These are phyloP conservation scores for Rubia peregrina DNA, from an alignment of 305 asterid genomes.

Conservation along the genomic window DNA sequence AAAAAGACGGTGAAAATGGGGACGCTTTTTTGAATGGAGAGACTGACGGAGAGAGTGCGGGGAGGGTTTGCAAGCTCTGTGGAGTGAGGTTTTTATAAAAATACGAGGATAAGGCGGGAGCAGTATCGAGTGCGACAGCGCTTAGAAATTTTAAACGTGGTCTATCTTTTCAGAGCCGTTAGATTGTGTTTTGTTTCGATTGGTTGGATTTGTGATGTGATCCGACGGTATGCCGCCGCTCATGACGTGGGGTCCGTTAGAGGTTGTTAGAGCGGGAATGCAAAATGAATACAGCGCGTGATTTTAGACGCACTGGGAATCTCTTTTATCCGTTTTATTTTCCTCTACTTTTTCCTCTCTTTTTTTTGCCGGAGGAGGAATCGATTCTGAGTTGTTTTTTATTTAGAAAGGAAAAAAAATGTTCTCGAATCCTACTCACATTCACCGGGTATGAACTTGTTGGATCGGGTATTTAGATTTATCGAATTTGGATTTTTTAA, in stretches of 20 bases:
- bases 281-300: conserved; percentile 14
- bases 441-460: too few relatives aligned
- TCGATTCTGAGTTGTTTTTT: conserved; percentile 3
- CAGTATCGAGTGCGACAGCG: background rate
- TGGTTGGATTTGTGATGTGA: background rate
- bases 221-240: background rate
- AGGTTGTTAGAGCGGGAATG: conserved; percentile 13
- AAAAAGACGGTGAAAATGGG: background rate
- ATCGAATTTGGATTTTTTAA: too few relatives aligned
- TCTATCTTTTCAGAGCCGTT: background rate
- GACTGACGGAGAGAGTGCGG: conserved; percentile 8
- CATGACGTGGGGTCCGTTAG: background rate
- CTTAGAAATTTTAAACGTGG: background rate
- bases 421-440: too few relatives aligned
- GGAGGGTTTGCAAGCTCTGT: background rate
- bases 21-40: background rate
- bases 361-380: background rate
- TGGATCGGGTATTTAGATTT: too few relatives aligned
- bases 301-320: background rate
- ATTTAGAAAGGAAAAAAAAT: too few relatives aligned
- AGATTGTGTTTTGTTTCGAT: background rate
- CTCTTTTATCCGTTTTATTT: background rate
- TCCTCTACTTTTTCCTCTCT: background rate
- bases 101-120: conserved; percentile 14
- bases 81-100: conserved; percentile 17